phyloP scores from a whole-genome alignment of 208 protist genomes.

The Leishmania guyanensis region DNA sequence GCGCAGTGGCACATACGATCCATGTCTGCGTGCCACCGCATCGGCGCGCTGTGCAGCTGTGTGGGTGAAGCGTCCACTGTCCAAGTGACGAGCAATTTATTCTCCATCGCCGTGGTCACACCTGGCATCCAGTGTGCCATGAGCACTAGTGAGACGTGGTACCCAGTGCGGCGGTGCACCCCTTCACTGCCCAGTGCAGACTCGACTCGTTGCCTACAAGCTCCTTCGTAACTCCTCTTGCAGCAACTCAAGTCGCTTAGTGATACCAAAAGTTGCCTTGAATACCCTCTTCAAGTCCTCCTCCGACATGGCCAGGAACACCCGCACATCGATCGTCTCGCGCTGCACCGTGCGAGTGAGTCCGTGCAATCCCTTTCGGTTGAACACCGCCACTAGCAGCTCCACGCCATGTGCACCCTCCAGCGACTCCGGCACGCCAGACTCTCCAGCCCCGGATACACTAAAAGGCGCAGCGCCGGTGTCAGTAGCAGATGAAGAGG shows the following conservation, averaged over 20 bases:
- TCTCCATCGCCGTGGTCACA: background rate
- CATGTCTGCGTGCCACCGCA: background rate
- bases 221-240: slow-evolving; percentile 72
- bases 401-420: slow-evolving; percentile 45
- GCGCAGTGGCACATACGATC: background rate
- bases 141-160: background rate
- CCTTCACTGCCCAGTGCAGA: background rate
- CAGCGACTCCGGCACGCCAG: slow-evolving; percentile 10
- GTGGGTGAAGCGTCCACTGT: background rate
- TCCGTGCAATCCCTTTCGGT: slow-evolving; percentile 60
- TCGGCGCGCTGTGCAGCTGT: background rate
- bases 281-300: slow-evolving; percentile 76
- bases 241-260: slow-evolving; percentile 75
- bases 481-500: background rate
- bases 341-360: slow-evolving; percentile 44
- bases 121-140: too few species aligned
- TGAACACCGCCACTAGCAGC: slow-evolving; percentile 59
- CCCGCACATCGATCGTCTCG: slow-evolving; percentile 80
- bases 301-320: slow-evolving; percentile 81
- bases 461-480: background rate
- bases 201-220: slow-evolving; percentile 12
- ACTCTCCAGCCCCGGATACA: background rate
- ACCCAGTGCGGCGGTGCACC: background rate
- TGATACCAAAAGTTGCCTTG: slow-evolving; percentile 81
- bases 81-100: background rate